Evolutionary conservation across 164 flowering plant genomes (phyloP).

Genomic region (Nelumbo lutea): DNA sequence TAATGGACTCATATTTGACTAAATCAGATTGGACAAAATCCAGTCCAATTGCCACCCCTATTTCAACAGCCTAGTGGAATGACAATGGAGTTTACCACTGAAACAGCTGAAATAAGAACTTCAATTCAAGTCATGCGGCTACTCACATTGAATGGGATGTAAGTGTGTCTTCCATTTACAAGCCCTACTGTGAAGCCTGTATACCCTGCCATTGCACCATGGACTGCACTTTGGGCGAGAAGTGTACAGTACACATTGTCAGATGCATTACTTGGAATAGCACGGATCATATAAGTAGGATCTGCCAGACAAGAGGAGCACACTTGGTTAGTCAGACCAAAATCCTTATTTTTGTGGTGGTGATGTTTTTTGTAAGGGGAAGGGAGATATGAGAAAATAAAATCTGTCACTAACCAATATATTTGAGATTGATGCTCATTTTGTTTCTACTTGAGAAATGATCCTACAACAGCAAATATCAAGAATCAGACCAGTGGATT

Average conservation of each 20-base stretch:
- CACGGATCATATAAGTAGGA: conserved; percentile 98
- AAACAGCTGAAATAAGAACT: background rate
- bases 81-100: too few species aligned
- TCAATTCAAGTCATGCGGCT: background rate
- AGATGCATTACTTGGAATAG: conserved; percentile 90
- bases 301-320: conserved; percentile 34
- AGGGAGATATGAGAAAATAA: background rate
- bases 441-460: conserved; percentile 47
- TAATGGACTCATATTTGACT: too few species aligned
- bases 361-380: background rate
- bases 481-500: too few species aligned
- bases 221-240: conserved; percentile 93
- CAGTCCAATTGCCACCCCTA: too few species aligned
- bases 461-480: conserved; percentile 45
- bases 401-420: conserved; percentile 54
- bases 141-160: conserved; percentile 85
- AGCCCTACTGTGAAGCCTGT: conserved; percentile 83
- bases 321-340: conserved; percentile 5
- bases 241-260: conserved; percentile 97
- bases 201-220: conserved; percentile 98
- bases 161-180: conserved; percentile 88
- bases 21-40: too few species aligned
- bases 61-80: too few species aligned
- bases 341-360: conserved; percentile 1
- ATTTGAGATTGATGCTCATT: conserved; percentile 65